These are phyloP conservation scores for Hebeloma cylindrosporum DNA, from an alignment of 768 basidiomycete genomes.

Conservation along the genomic window DNA sequence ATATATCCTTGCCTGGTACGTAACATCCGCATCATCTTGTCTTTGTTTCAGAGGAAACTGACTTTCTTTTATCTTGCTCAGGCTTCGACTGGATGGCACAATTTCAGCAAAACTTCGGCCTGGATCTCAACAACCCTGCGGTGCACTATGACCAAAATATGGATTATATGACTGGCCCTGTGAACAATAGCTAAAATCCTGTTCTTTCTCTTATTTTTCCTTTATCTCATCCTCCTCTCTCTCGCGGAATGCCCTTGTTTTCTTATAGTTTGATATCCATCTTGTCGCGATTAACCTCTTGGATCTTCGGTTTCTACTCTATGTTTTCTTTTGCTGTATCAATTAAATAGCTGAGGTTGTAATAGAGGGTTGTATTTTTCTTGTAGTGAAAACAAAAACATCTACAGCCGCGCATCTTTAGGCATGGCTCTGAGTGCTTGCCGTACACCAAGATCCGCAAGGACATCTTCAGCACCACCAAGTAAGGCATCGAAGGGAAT, in stretches of 20 bases:
- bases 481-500: constrained; percentile 69
- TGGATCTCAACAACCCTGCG: constrained; percentile 26
- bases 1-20: constrained; percentile 55
- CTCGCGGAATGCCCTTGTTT: neutral
- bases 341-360: too few relatives aligned
- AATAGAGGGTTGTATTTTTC: too few relatives aligned
- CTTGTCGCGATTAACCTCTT: too few relatives aligned
- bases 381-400: too few relatives aligned
- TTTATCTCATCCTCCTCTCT: neutral
- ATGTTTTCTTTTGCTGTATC: neutral
- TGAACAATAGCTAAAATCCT: neutral
- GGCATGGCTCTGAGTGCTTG: constrained; percentile 75
- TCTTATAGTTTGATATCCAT: neutral
- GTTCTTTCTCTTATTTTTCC: neutral
- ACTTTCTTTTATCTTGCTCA: constrained; percentile 11
- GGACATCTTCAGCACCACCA: constrained; percentile 67
- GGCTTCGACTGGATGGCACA: constrained; percentile 42
- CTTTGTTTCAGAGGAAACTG: neutral
- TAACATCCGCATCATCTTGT: neutral
- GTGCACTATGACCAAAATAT: constrained; percentile 26
- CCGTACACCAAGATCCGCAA: constrained; percentile 73
- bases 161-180: constrained; percentile 30
- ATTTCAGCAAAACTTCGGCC: constrained; percentile 40
- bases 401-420: constrained; percentile 56
- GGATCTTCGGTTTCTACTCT: neutral